Base-by-base conservation (phyloP, 2,329 filamentous ascomycete species). In the Fusarium sterilihyphosum region DNA sequence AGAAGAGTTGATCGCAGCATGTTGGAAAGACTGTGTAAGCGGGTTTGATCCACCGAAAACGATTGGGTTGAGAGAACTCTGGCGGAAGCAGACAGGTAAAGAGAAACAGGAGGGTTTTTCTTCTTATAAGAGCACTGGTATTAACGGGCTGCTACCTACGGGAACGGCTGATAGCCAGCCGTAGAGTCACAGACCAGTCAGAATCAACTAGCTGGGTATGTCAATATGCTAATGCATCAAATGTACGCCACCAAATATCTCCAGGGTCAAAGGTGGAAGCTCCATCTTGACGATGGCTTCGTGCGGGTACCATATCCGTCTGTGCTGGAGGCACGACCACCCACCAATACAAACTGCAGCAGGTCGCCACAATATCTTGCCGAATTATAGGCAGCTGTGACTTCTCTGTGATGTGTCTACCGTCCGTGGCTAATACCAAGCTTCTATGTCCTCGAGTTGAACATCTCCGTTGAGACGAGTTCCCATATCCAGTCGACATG, bases 1-100 rank as follows among this genome's bases (percentile, higher is more conserved):
- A 82, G 44, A 26, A 81, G 66, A 52, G 70, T 68, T 47, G 78
- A 77, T 61, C 56, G 71, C 70, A 75, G 24, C 80, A 81, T 81
- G 14, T 24, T 26, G 24, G 41, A 53, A 60, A 31, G 40, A 41
- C 50, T 43, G 24, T 16, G 46, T 7, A 58, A 35, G 24, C 38
- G 33, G n/a, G 38, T 37, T 56, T 18, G 40, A 24, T 69, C 26
- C 35, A 70, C 22, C 37, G 16, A 49, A n/a, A 57, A 40, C 38
- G 44, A 40, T 40, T 40, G 47, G 47, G 47, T 35, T 59, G 43
- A n/a, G n/a, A 65, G 40, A 49, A 54, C 29, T 53, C 44, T 37
- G 33, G n/a, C 16, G 31, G 43, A 52, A 40, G 11, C 24, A 40
- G 40, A 14, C 24, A 46, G 33, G 8, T 26, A 18, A 33, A 41